Evolutionary conservation across 306 rosid genomes (phyloP), one percentile per base, ranked within the genome.

Genomic region (Prunus fruticosa): DNA sequence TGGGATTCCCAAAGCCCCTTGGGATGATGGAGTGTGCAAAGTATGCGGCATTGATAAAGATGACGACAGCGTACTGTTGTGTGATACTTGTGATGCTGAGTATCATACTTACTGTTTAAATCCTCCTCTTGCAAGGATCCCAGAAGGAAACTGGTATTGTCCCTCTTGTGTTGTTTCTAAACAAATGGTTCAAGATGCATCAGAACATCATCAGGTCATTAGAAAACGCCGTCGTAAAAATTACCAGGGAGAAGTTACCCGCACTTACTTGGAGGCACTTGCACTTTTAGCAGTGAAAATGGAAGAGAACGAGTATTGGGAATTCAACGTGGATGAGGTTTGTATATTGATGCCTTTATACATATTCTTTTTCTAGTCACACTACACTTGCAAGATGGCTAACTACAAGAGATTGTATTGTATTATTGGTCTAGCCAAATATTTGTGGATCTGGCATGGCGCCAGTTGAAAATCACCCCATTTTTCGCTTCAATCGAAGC

Each of bases 11-110:
- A 96, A 92, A 79, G 98, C 99, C 76, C 99, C 99, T 67, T 96
- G 99, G 99, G 99, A 96, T 76, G 99, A 96, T 83, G 99, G 97
- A 74, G 99, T 96, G 65, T 96, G 99, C 84, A 96, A 93, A 96
- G 97, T 96, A 74, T 96, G 99, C 80, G 99, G 99, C 80, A 81
- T 96, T 76, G 99, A 96, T 77, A 96, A 88, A 91, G 98, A 96
- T 77, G 99, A 96, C 81, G 99, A 96, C 84, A 96, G 98, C 79
- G 99, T 96, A 69, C 85, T 96, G 79, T 81, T 92, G 52, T 96
- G 99, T 75, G 99, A 96, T 82, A 92, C 96, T 67, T 96, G 99
- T 78, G 99, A 96, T 86, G 94, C 94, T 70, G 99, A 96, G 91
- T 96, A 96, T 88, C 99, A 96, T 86, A 96, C 97, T 74, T 96